Percentiles rank a stretch among this genome's conserved stretches.
Evolutionary conservation across 2,329 filamentous ascomycete species (phyloP).

Genomic region (Aspergillaceae sp.): DNA sequence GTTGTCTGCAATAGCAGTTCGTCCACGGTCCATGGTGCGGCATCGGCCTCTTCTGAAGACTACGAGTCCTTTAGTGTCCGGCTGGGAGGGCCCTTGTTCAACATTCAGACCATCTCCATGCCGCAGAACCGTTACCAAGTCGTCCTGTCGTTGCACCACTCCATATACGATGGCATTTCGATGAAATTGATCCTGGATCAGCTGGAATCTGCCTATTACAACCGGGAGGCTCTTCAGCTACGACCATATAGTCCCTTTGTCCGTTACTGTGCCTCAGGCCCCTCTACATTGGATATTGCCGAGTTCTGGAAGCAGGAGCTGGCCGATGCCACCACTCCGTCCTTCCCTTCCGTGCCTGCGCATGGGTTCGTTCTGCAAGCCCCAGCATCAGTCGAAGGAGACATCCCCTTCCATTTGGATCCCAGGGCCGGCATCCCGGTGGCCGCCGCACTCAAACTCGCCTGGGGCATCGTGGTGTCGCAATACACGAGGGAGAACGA

Average conservation of each 20-base stretch:
- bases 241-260: slow-evolving; percentile 13
- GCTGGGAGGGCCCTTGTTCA: neutral
- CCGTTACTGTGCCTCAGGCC: slow-evolving; percentile 3
- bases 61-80: too few relatives aligned
- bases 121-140: neutral
- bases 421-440: slow-evolving; percentile 6
- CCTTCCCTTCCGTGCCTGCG: slow-evolving; percentile 2
- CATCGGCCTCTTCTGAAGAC: too few relatives aligned
- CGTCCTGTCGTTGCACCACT: slow-evolving; percentile 33
- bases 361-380: neutral
- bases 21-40: too few relatives aligned
- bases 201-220: slow-evolving; percentile 1
- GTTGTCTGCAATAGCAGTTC: neutral
- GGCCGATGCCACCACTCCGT: neutral
- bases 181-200: slow-evolving; percentile 8
- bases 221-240: neutral
- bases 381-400: neutral
- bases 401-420: neutral
- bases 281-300: neutral
- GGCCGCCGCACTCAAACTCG: slow-evolving; percentile 27
- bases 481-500: slow-evolving; percentile 29
- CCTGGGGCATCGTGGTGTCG: slow-evolving; percentile 30
- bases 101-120: neutral
- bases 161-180: slow-evolving; percentile 35
- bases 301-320: slow-evolving; percentile 5